phyloP scores from a whole-genome alignment of 2,329 filamentous ascomycete species.

The Alternaria sp. region DNA sequence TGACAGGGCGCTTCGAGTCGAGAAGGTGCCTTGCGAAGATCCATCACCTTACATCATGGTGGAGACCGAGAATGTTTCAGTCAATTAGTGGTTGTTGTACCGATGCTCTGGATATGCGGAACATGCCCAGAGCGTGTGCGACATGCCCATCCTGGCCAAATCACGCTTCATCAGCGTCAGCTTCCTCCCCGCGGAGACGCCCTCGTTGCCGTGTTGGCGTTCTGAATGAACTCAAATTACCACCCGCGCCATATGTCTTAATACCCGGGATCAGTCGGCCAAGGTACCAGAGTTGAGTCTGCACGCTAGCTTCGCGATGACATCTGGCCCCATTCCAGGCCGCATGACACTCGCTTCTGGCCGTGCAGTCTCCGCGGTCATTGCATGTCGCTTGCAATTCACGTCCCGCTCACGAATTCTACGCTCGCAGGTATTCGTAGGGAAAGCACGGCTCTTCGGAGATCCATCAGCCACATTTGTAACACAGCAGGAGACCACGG shows the following conservation, averaged over 20 bases:
- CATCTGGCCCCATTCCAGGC: not conserved
- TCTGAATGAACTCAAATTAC: not conserved
- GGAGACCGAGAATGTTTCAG: constrained; percentile 1
- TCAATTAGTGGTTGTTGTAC: not conserved
- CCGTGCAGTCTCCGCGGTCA: not conserved
- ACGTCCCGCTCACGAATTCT: not conserved
- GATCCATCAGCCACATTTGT: constrained; percentile 3
- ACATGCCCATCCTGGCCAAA: not conserved
- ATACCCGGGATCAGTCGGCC: not conserved
- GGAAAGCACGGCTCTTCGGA: not conserved
- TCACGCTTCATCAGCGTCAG: not conserved
- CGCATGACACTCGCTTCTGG: not conserved
- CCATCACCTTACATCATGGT: not conserved
- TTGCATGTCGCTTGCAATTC: not conserved
- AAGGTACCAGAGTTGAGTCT: not conserved
- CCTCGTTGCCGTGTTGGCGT: not conserved
- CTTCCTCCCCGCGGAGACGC: not conserved
- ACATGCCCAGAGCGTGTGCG: not conserved
- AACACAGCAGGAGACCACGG: not conserved
- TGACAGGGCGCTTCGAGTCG: not conserved
- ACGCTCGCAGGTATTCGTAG: not conserved
- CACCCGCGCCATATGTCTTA: not conserved
- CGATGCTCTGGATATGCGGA: not conserved
- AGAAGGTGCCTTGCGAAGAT: not conserved
- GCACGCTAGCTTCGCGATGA: not conserved